Conservation (phyloP, 176 grass and related monocot genomes). For the Oryza nivara region DNA sequence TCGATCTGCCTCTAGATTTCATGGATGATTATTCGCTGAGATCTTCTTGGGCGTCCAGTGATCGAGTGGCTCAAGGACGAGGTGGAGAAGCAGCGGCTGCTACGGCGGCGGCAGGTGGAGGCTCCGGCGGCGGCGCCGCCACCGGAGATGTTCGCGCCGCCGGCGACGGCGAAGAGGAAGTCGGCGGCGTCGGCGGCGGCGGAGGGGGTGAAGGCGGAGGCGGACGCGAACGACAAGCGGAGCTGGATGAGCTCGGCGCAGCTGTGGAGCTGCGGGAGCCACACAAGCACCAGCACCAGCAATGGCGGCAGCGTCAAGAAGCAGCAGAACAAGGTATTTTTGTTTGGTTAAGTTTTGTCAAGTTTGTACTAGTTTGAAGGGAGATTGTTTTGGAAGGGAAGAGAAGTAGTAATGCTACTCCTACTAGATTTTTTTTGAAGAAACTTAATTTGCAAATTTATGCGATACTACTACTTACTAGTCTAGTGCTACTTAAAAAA, state of each 20-base stretch:
- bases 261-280: slow-evolving; percentile 72
- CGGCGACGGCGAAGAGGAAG: slow-evolving; percentile 44
- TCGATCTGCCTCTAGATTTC: neutral
- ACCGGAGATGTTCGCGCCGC: neutral
- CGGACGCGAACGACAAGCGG: slow-evolving; percentile 67
- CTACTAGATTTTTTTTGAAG: neutral
- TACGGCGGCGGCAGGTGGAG: neutral
- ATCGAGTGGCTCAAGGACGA: slow-evolving; percentile 79
- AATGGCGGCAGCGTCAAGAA: slow-evolving; percentile 34
- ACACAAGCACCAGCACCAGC: slow-evolving; percentile 29
- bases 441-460: neutral
- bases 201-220: slow-evolving; percentile 35
- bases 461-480: no score
- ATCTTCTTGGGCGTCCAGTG: slow-evolving; percentile 39
- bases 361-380: neutral
- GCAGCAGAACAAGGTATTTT: slow-evolving; percentile 47
- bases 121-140: neutral
- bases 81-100: slow-evolving; percentile 42
- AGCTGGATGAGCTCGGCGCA: slow-evolving; percentile 96
- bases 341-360: neutral
- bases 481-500: neutral
- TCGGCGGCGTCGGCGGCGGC: neutral
- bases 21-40: neutral
- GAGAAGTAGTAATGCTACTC: neutral
- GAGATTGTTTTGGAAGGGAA: neutral